A percentile compares a stretch with the other conserved stretches of the same genome.
These are phyloP conservation scores for Casuarina glauca DNA, from an alignment of 306 rosid genomes.

Conservation along the genomic window DNA sequence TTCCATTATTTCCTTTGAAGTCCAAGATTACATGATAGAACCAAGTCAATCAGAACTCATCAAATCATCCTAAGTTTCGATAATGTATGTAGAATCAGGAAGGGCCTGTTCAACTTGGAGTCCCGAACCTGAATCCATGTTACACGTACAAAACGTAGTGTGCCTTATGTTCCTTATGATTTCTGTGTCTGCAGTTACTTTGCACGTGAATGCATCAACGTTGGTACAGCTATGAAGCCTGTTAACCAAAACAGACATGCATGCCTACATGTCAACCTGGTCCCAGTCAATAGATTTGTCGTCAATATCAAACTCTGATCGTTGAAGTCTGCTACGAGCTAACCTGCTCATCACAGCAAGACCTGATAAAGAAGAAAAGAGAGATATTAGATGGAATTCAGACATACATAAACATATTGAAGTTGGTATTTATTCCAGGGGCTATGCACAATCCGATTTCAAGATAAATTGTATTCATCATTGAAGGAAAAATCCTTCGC, in stretches of 20 bases:
- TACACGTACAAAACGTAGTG: not conserved
- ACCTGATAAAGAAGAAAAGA: constrained; percentile 44
- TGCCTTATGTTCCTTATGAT: not conserved
- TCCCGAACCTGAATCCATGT: too few species aligned
- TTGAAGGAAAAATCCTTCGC: not conserved
- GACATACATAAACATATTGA: not conserved
- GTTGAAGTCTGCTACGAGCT: constrained; percentile 60
- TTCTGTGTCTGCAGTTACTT: constrained; percentile 1
- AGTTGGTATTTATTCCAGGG: not conserved
- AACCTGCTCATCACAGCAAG: constrained; percentile 79
- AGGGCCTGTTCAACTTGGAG: too few species aligned
- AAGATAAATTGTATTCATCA: not conserved
- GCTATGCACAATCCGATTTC: not conserved
- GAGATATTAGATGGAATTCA: not conserved
- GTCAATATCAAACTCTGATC: constrained; percentile 50
- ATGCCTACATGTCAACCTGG: constrained; percentile 45
- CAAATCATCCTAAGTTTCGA: too few species aligned
- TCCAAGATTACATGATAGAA: too few species aligned
- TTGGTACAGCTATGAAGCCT: not conserved
- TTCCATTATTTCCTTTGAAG: not conserved
- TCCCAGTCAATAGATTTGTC: constrained; percentile 70
- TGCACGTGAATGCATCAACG: not conserved
- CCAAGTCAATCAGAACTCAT: too few species aligned
- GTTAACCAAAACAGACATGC: constrained; percentile 13
- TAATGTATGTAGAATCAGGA: too few species aligned